Conservation (phyloP, 176 grass and related monocot species). For the Avena sativa region DNA sequence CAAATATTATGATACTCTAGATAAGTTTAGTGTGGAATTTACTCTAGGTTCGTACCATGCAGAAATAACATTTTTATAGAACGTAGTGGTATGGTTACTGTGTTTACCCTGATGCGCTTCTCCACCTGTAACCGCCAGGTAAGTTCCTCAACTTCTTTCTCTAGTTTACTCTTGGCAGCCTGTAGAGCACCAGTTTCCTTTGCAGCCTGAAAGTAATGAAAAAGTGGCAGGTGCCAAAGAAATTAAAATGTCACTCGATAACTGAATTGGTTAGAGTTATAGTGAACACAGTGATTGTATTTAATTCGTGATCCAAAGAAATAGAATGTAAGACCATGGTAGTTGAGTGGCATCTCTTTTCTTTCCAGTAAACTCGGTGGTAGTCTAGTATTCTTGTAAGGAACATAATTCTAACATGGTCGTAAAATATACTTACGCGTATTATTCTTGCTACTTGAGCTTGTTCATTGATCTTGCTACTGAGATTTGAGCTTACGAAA, state of each 20-base stretch:
- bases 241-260: slow-evolving; percentile 12
- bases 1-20: slow-evolving; percentile 27
- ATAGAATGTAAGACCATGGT: slow-evolving; percentile 2
- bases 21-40: not conserved
- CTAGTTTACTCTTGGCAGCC: slow-evolving; percentile 94
- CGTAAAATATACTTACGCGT: not conserved
- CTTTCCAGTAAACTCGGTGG: not conserved
- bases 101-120: slow-evolving; percentile 79
- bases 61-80: slow-evolving; percentile 27
- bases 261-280: slow-evolving; percentile 14
- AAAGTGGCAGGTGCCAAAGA: slow-evolving; percentile 21
- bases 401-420: not conserved
- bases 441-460: not conserved
- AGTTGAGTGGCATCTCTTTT: not conserved
- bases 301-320: slow-evolving; percentile 24
- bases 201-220: slow-evolving; percentile 74
- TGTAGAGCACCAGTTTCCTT: slow-evolving; percentile 94
- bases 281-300: not conserved
- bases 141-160: slow-evolving; percentile 98
- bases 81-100: slow-evolving; percentile 28
- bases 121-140: slow-evolving; percentile 80
- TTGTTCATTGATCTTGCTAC: not conserved
- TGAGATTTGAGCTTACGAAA: not conserved
- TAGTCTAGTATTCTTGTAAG: not conserved
- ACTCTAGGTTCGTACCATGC: slow-evolving; percentile 29